phyloP scores from a whole-genome alignment of 2,329 filamentous ascomycete genomes.

The Talaromyces verruculosus region DNA sequence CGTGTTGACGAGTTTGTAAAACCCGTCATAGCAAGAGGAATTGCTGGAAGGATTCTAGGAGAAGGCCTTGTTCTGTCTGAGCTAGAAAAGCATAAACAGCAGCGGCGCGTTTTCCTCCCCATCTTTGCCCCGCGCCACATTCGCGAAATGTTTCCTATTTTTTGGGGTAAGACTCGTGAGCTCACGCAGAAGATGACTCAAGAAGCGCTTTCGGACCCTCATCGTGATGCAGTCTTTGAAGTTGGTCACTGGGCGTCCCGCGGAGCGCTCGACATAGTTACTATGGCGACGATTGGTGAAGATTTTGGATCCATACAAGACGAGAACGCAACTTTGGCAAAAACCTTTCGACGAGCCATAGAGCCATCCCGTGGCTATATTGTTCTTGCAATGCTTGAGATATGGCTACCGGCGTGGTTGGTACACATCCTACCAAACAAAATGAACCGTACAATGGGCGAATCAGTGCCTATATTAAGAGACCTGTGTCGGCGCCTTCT shows the following conservation, averaged over 20 bases:
- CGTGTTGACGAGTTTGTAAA: slow-evolving; percentile 5
- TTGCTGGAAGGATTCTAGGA: slow-evolving; percentile 26
- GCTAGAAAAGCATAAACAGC: slow-evolving; percentile 71
- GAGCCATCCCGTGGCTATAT: slow-evolving; percentile 4
- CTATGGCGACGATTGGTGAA: slow-evolving; percentile 62
- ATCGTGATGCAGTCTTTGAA: slow-evolving; percentile 51
- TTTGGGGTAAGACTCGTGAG: slow-evolving; percentile 63
- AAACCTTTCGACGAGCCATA: not conserved
- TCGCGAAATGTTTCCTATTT: slow-evolving; percentile 72
- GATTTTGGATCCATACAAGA: slow-evolving; percentile 64
- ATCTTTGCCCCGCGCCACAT: slow-evolving; percentile 48
- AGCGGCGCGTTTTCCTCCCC: slow-evolving; percentile 70
- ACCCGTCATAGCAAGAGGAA: not conserved
- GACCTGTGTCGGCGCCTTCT: slow-evolving; percentile 2
- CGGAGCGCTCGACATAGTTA: slow-evolving; percentile 70
- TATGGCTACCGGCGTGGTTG: slow-evolving; percentile 8
- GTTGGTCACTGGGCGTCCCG: slow-evolving; percentile 62
- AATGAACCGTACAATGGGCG: not conserved
- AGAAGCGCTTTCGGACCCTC: not conserved
- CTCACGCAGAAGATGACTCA: slow-evolving; percentile 1
- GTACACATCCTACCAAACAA: slow-evolving; percentile 2
- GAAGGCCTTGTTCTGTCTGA: slow-evolving; percentile 65
- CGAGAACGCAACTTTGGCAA: slow-evolving; percentile 55
- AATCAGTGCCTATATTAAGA: not conserved
- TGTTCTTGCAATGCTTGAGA: slow-evolving; percentile 7